Percentiles rank a stretch among this genome's conserved stretches.
These are phyloP conservation scores for Achlya hypogyna DNA, from an alignment of 352 stramenopile genomes.

Conservation along the genomic window DNA sequence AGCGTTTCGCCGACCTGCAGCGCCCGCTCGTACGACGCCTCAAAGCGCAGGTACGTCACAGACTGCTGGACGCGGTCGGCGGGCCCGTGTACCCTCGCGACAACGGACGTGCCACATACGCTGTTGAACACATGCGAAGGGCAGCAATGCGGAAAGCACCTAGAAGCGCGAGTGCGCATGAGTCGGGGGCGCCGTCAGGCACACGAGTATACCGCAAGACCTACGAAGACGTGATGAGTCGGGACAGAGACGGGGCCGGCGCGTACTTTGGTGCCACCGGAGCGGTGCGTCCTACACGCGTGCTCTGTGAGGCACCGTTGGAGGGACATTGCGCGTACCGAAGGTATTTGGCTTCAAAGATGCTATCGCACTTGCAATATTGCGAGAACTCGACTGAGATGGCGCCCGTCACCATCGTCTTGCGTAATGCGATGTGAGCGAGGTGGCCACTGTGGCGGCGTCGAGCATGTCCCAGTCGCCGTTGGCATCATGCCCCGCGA, in stretches of 20 bases:
- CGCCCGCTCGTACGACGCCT: slow-evolving; percentile 11
- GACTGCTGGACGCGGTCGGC: background rate
- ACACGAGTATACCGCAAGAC: slow-evolving; percentile 11
- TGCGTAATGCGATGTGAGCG: background rate
- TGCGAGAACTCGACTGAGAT: slow-evolving; percentile 17
- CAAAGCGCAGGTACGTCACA: slow-evolving; percentile 18
- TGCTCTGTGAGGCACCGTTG: background rate
- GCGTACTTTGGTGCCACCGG: slow-evolving; percentile 16
- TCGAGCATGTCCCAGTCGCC: slow-evolving; percentile 2
- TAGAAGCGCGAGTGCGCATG: background rate
- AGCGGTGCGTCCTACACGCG: slow-evolving; percentile 6
- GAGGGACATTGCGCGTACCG: background rate
- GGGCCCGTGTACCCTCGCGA: background rate
- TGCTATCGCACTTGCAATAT: slow-evolving; percentile 12
- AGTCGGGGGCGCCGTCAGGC: background rate
- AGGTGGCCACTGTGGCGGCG: background rate
- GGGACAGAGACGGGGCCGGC: background rate
- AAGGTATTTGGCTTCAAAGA: slow-evolving; percentile 21
- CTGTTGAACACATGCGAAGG: slow-evolving; percentile 15
- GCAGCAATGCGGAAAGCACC: slow-evolving; percentile 21
- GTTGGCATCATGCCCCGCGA: background rate
- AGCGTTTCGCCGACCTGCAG: slow-evolving; percentile 14
- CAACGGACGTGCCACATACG: slow-evolving; percentile 16
- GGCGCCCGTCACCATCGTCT: slow-evolving; percentile 1
- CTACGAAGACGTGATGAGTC: background rate